Base-by-base conservation (phyloP, 202 grass and related monocot genomes). In the Zizania palustris region DNA sequence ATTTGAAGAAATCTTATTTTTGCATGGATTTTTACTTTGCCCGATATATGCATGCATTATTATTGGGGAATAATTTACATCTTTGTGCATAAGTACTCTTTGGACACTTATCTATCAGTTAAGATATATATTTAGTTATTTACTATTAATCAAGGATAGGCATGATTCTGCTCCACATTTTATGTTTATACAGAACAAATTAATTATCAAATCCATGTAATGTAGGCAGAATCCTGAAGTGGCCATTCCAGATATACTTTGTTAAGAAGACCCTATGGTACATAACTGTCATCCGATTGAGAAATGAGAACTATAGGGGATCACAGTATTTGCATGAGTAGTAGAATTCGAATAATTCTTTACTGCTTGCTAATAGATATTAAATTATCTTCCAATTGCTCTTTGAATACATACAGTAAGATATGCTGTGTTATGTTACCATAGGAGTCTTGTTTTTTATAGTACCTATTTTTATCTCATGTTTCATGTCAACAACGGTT, bases 401-500 rank as follows among this genome's bases (percentile, higher is more conserved):
- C 41, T 56, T 67, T 60, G 28, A 60, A 49, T 68, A 68, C 50
- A 45, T 58, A 44, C 15, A 65, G 71, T 15, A 34, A 72, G 38
- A 12, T 77, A 38, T 87, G n/a, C 39, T 78, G 20, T 35, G 49
- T 13, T 55, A n/a, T 68, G 54, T 28, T 79, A 55, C 6, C 42
- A 28, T 18, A n/a, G 60, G 28, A 11, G 11, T 76, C 65, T 15
- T 66, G 13, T 16, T 82, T 73, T 65, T 16, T 16, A 50, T 15
- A 49, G 22, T 45, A 21, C 10, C 72, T 65, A 45, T 83, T 73
- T 76, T 38, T 54, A 48, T 60, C 6, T 76, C 33, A 3, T 42
- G n/a, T 75, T 28, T 69, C 63, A 35, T 65, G n/a, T 72, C 54
- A 72, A 61, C 34, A 20, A 60, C 46, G 60, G 65, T 53, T 87